Base-by-base conservation (phyloP, 305 asterid species). In the Ilex paraguariensis region DNA sequence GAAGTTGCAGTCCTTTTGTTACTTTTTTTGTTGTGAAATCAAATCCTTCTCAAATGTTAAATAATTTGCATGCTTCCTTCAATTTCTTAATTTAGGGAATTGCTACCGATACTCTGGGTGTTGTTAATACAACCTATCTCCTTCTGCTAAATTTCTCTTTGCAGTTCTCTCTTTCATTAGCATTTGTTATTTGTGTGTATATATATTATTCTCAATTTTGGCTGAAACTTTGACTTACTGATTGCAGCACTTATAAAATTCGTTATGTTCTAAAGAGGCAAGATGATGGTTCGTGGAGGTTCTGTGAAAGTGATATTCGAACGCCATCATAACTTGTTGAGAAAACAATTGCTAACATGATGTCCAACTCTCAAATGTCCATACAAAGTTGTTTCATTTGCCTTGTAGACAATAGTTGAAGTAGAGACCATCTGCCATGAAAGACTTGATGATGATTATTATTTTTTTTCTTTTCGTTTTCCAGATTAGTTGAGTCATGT, bases 161-260 rank as follows among this genome's bases (percentile, higher is more conserved):
- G 0, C n/a, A 54, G 5, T 3, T 8, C 5, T 1, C 57, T 14
- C 10, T 14, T 14, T 54, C 13, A 0, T 54, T 3, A 15, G 32
- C 57, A 54, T 54, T 54, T 54, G 30, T 17, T 54, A 36, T 8
- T 36, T 36, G 42, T 36, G 9, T 36, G 9, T 36, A 36, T 36
- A 36, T 36, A 36, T 5, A 36, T 36, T 36, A 36, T 36, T 36
- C 42, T 4, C 9, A 36, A 36, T 4, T 36, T 36, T 5, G 6
- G 42, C 42, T 36, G 9, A 36, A 36, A 4, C 44, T 62, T 49
- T 6, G 21, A 39, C 56, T 69, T 30, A 49, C 68, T 69, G 59
- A 54, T 70, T 82, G 91, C 97, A 91, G 99, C 95, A 79, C 97
- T 21, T 94, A 94, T 62, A 82, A 75, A 74, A 85, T 91, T 72